Conservation (phyloP, 352 stramenopile species). For the Phytophthora sansomeana region DNA sequence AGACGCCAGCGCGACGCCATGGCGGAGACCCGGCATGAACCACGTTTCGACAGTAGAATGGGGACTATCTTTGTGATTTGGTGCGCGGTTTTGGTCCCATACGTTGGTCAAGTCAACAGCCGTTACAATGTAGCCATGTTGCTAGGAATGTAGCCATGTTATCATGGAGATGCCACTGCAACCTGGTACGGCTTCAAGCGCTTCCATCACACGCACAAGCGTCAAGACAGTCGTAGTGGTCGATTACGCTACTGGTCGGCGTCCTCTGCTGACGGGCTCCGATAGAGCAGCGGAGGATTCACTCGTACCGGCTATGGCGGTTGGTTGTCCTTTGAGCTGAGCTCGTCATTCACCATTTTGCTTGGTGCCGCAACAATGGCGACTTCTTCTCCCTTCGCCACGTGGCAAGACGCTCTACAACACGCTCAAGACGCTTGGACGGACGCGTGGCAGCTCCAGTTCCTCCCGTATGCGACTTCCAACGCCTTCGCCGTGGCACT, state of each 20-base stretch:
- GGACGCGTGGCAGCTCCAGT: conserved; percentile 42
- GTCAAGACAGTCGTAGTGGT: background rate
- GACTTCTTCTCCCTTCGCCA: conserved; percentile 25
- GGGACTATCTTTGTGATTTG: conserved; percentile 3
- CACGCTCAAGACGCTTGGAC: conserved; percentile 41
- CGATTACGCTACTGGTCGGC: conserved; percentile 13
- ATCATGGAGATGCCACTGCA: background rate
- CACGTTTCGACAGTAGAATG: conserved; percentile 28
- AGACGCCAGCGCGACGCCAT: conserved; percentile 1
- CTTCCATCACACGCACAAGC: background rate
- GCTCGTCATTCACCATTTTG: conserved; percentile 16
- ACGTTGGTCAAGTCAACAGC: conserved; percentile 28
- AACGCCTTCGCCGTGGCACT: conserved; percentile 52
- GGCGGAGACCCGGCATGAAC: conserved; percentile 11
- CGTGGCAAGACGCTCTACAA: conserved; percentile 39
- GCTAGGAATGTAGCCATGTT: conserved; percentile 11
- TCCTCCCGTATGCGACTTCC: conserved; percentile 50
- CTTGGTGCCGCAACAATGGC: conserved; percentile 21
- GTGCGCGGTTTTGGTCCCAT: background rate
- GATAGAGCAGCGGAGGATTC: conserved; percentile 14
- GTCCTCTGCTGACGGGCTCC: conserved; percentile 1
- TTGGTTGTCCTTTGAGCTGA: conserved; percentile 4
- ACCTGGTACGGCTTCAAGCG: background rate
- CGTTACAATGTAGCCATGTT: conserved; percentile 1
- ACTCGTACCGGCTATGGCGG: conserved; percentile 18